Base-by-base conservation (phyloP, 306 rosid genomes). In the Hippophae rhamnoides region DNA sequence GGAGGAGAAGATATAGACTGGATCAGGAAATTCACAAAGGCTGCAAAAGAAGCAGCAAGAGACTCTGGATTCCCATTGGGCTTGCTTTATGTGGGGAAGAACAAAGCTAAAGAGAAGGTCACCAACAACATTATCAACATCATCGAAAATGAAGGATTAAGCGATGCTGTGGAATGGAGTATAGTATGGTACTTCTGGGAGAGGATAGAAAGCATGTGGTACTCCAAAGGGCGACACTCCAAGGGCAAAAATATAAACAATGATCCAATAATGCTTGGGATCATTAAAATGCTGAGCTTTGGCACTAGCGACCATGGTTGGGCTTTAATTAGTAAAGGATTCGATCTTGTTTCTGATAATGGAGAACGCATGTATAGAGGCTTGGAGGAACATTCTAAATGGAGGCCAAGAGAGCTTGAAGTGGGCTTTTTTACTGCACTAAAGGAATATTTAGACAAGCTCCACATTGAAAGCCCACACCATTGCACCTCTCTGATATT, bases 161-260 rank as follows among this genome's bases (percentile, higher is more conserved):
- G 89, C 76, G 60, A 41, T 47, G 10, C 54, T 51, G 65, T 79
- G 0, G 86, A 87, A 41, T 44, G 45, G 31, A 60, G 54, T 47
- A 43, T 64, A 38, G 75, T 77, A 3, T 87, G 95, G 95, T 84
- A 69, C 81, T 87, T 87, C 71, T 87, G 95, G 95, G 67, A 75
- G 5, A 76, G 90, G 47, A 26, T 84, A 0, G 86, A 78, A 57
- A 84, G 90, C 77, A 78, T 81, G 90, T 78, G 80, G 86, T 52
- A 73, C 52, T 81, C 81, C 10, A 81, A 81, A 47, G 38, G 71
- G 13, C 78, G 78, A 41, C 74, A 64, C 5, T 57, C 49, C 7
- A 73, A 38, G 5, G 57, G 57, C 9, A 73, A 49, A 7, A 31
- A 13, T 9, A 25, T 58, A 27, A 63, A 63, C 54, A 68, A 41